Evolutionary conservation across 2,329 filamentous ascomycete genomes (phyloP), one percentile per base, ranked within the genome.

Genomic region (Clonostachys chloroleuca): DNA sequence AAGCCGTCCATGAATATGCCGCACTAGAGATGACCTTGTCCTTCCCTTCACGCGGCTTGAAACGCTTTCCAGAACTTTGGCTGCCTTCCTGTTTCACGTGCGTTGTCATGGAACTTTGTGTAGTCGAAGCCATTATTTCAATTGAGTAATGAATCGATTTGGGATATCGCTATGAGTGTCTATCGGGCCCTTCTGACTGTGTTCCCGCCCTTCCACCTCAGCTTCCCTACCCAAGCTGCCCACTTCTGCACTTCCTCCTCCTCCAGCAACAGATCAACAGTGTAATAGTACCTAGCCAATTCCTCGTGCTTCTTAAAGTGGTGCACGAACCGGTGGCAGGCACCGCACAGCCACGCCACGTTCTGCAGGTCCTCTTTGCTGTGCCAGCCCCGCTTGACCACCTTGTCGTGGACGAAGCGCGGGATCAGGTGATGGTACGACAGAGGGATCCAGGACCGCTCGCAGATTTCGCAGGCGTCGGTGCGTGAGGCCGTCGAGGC

Each of bases 391-490:
- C 88, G 74, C 71, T 87, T 89, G 37, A 89, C 62, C 5, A 80
- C 88, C 61, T 90, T 89, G 8, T 78, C 83, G 64, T 95, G 89
- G 49, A 89, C 83, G 40, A 80, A 78, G 39, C 82, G 78, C n/a
- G 90, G 90, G 46, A 95, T 91, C 40, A 95, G 70, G 67, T 95
- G 90, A 60, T 95, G 90, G 61, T 94, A 95, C 1, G 86, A 88
- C 51, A 94, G 66, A 9, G 82, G 81, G 18, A 94, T 80, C 81
- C 87, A 90, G 51, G 82, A 79, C 1, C 89, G 75, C 2, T 73
- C 78, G 62, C 89, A 95, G 20, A 95, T 78, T 68, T 95, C 90
- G 64, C 90, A 95, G 1, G 71, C 76, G 1, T 69, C 56, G 5
- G 66, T 60, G 20, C 79, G 76, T 2, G 84, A 86, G 1, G 73